Evolutionary conservation across 768 basidiomycete genomes (phyloP).

Genomic region (Calocybe indica): DNA sequence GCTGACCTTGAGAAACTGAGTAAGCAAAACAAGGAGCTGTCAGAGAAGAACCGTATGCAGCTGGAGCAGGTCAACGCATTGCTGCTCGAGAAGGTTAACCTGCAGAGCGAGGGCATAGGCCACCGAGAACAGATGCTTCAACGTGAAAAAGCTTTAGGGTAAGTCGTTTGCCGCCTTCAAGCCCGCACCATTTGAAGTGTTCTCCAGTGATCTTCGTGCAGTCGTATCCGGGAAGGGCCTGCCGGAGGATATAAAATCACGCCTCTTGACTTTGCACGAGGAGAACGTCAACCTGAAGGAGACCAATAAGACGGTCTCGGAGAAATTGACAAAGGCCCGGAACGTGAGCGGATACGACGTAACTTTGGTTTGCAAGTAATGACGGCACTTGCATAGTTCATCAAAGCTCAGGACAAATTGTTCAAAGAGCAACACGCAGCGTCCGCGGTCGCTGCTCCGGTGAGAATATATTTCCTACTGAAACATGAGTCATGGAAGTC

Average conservation of each 20-base stretch:
- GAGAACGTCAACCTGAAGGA: conserved; percentile 70
- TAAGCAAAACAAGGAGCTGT: conserved; percentile 62
- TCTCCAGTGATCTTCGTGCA: conserved; percentile 65
- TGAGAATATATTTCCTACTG: conserved; percentile 19
- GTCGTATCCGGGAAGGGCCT: conserved; percentile 72
- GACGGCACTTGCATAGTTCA: conserved; percentile 51
- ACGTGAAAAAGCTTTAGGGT: conserved; percentile 84
- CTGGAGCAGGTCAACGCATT: conserved; percentile 81
- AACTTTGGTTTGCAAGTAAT: not conserved
- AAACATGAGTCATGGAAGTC: too few species aligned
- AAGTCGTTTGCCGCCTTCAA: conserved; percentile 7
- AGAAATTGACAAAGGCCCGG: conserved; percentile 78
- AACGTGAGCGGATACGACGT: conserved; percentile 34
- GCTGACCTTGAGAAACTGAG: conserved; percentile 58
- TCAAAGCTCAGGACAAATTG: conserved; percentile 86
- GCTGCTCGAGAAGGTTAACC: conserved; percentile 85
- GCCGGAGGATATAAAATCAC: conserved; percentile 77
- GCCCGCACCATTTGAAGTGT: not conserved
- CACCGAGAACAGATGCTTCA: conserved; percentile 84
- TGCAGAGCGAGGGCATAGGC: conserved; percentile 88
- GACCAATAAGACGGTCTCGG: conserved; percentile 60
- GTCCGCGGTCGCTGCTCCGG: conserved; percentile 38
- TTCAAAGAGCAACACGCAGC: conserved; percentile 78
- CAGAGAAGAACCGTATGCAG: conserved; percentile 86
- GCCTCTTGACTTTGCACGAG: conserved; percentile 70